Evolutionary conservation across 2,329 filamentous ascomycete genomes (phyloP).

Genomic region (Exophiala spinifera): DNA sequence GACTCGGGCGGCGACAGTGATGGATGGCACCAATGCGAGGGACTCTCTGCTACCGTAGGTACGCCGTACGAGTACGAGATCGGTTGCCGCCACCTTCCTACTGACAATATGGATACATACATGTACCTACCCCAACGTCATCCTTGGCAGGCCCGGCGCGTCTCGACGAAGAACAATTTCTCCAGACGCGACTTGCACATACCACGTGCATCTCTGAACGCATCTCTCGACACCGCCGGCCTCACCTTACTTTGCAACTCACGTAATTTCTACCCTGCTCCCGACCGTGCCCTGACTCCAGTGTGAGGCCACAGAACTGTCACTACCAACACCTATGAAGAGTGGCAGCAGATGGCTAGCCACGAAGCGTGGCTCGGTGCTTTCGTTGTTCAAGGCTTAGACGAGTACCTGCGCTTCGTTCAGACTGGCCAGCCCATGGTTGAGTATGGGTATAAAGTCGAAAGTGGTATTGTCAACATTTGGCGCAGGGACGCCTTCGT

Average conservation of each 20-base stretch:
- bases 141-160: background rate
- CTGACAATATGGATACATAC: too few relatives aligned
- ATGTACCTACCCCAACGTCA: too few relatives aligned
- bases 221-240: too few relatives aligned
- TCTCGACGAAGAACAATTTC: background rate
- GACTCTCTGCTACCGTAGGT: too few relatives aligned
- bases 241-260: too few relatives aligned
- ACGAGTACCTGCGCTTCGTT: constrained; percentile 3
- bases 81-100: background rate
- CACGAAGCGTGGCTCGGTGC: constrained; percentile 14
- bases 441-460: background rate
- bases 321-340: background rate
- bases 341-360: constrained; percentile 1
- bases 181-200: background rate
- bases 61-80: too few relatives aligned
- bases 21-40: too few relatives aligned
- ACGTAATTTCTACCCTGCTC: too few relatives aligned
- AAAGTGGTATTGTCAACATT: background rate
- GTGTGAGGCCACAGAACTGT: too few relatives aligned
- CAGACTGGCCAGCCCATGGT: background rate
- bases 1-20: too few relatives aligned
- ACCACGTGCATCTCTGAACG: background rate
- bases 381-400: constrained; percentile 5
- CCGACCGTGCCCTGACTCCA: too few relatives aligned
- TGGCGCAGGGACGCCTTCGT: background rate